phyloP scores from a whole-genome alignment of 1,139 yeast genomes.

The Blastobotrys serpentis region DNA sequence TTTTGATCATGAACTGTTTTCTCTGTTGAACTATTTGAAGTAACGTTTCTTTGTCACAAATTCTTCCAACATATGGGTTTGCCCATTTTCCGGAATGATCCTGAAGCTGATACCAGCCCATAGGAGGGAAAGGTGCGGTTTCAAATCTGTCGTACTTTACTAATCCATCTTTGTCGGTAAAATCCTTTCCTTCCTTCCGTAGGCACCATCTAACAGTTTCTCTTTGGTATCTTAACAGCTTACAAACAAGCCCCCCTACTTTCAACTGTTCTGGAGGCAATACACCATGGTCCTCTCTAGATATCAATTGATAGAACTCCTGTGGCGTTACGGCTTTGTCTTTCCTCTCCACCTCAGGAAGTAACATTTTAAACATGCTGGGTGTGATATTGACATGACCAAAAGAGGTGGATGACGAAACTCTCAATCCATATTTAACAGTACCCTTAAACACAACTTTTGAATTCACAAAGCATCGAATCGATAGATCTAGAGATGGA shows the following conservation, averaged over 20 bases:
- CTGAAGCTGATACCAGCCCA: constrained; percentile 12
- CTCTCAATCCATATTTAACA: not conserved
- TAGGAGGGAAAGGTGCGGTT: not conserved
- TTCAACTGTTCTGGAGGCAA: constrained; percentile 14
- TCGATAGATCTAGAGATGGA: not conserved
- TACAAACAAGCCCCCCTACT: constrained; percentile 49
- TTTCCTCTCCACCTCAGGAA: not conserved
- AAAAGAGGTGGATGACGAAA: not conserved
- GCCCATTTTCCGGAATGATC: constrained; percentile 30
- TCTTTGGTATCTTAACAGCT: constrained; percentile 57
- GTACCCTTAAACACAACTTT: constrained; percentile 1
- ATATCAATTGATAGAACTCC: constrained; percentile 25
- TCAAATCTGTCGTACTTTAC: not conserved
- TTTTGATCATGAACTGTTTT: not conserved
- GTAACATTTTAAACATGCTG: not conserved
- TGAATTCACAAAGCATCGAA: not conserved
- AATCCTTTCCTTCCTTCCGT: constrained; percentile 53
- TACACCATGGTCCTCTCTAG: constrained; percentile 11
- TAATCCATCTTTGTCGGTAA: constrained; percentile 29
- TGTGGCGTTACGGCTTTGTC: constrained; percentile 17
- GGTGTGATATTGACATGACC: constrained; percentile 4
- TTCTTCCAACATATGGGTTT: constrained; percentile 35
- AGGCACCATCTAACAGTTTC: constrained; percentile 68
- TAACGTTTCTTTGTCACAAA: constrained; percentile 25
- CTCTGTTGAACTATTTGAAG: constrained; percentile 11